Percentiles rank a stretch among this genome's conserved stretches.
phyloP scores from a whole-genome alignment of 768 basidiomycete genomes.

The Calocybe indica region DNA sequence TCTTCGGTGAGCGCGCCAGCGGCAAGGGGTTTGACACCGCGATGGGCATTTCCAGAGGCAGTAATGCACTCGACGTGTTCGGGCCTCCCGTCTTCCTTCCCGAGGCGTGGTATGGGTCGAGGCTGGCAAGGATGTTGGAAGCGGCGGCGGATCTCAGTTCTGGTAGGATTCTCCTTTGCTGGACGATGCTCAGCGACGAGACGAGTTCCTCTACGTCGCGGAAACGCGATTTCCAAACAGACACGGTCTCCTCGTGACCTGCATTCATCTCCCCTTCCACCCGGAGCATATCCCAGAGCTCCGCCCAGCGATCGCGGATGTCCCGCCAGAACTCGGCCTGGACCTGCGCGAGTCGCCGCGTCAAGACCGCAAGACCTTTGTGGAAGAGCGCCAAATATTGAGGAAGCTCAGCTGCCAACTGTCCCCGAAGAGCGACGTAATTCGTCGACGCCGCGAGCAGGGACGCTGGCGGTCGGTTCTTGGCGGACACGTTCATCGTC shows the following conservation, averaged over 20 bases:
- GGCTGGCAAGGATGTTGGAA: conserved; percentile 5
- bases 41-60: conserved; percentile 6
- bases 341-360: conserved; percentile 45
- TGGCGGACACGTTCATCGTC: conserved; percentile 53
- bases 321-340: conserved; percentile 59
- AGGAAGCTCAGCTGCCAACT: conserved; percentile 69
- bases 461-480: conserved; percentile 60
- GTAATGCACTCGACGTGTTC: conserved; percentile 13
- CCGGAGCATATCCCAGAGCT: conserved; percentile 80
- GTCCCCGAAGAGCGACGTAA: conserved; percentile 71
- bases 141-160: conserved; percentile 6
- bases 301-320: conserved; percentile 62
- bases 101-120: conserved; percentile 8
- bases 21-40: conserved; percentile 24
- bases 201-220: conserved; percentile 44
- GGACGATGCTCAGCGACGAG: conserved; percentile 23
- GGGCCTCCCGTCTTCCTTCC: conserved; percentile 1
- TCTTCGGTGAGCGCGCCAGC: conserved; percentile 14
- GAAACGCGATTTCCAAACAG: conserved; percentile 69
- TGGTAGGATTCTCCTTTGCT: conserved; percentile 16
- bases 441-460: conserved; percentile 71
- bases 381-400: conserved; percentile 52
- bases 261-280: conserved; percentile 68
- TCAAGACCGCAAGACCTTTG: conserved; percentile 47
- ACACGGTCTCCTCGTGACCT: conserved; percentile 61